Evolutionary conservation across 169 alveolate species (phyloP).

Genomic region (Babesia divergens): DNA sequence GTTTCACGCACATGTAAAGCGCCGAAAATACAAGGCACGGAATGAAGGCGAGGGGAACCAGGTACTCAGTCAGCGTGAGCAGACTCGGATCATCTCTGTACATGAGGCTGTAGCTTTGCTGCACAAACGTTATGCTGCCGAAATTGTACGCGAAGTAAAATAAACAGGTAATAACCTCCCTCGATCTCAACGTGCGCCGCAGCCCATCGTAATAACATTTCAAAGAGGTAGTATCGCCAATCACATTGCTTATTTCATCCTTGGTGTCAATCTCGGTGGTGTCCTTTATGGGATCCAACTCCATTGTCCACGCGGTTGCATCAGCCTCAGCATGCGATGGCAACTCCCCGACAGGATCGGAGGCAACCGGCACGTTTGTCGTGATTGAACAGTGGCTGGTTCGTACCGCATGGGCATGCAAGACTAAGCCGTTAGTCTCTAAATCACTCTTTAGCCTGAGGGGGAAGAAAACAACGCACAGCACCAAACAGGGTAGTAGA

Average conservation of each 20-base stretch:
- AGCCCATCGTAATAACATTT: constrained; percentile 6
- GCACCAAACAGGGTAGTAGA: constrained; percentile 20
- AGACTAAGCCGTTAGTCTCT: background rate
- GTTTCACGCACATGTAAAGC: constrained; percentile 11
- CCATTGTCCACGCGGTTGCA: background rate
- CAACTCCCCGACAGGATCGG: too few relatives aligned
- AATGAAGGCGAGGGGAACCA: constrained; percentile 42
- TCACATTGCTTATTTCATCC: too few relatives aligned
- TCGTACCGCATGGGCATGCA: background rate
- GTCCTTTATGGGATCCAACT: background rate
- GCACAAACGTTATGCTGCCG: constrained; percentile 46
- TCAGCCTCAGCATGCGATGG: too few relatives aligned
- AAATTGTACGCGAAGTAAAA: constrained; percentile 50
- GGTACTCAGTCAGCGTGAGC: constrained; percentile 44
- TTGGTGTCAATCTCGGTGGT: background rate
- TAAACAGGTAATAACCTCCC: constrained; percentile 26
- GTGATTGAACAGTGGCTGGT: background rate
- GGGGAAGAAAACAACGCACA: constrained; percentile 29
- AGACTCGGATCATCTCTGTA: constrained; percentile 4
- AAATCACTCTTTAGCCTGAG: background rate
- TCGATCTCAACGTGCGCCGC: background rate
- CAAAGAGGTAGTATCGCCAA: too few relatives aligned
- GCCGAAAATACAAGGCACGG: constrained; percentile 41
- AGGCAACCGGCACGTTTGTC: too few relatives aligned
- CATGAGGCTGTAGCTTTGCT: constrained; percentile 33